Conservation (phyloP, 2,329 filamentous ascomycete genomes). For the Sclerotinia subarctica region DNA sequence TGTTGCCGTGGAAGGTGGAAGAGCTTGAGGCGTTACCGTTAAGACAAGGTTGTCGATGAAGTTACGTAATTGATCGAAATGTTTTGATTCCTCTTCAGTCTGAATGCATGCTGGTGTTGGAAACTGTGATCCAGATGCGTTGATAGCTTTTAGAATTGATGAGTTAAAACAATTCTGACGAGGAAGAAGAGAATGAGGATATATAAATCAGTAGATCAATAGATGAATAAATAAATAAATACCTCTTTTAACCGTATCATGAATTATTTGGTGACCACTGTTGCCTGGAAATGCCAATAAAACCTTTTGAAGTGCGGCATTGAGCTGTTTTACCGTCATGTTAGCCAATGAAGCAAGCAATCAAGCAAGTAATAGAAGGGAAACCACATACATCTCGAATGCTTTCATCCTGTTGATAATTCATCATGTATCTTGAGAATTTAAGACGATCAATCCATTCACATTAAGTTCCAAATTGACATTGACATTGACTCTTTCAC, state of each 20-base stretch:
- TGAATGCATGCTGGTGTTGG: constrained; percentile 20
- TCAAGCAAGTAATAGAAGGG: not conserved
- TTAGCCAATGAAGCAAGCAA: not conserved
- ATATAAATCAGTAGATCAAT: not conserved
- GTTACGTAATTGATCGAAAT: constrained; percentile 22
- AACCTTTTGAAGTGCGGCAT: constrained; percentile 19
- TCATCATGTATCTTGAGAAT: constrained; percentile 11
- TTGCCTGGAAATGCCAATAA: constrained; percentile 16
- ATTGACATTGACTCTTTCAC: constrained; percentile 9
- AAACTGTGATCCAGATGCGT: constrained; percentile 13
- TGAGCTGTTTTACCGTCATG: constrained; percentile 4
- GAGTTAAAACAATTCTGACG: not conserved
- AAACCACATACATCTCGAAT: constrained; percentile 11
- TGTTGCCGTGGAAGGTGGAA: not conserved
- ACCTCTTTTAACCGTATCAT: constrained; percentile 20
- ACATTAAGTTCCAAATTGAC: not conserved
- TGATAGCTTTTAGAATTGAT: constrained; percentile 13
- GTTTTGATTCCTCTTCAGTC: constrained; percentile 21
- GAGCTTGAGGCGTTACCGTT: constrained; percentile 14
- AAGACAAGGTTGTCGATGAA: constrained; percentile 22
- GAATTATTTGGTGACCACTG: constrained; percentile 19
- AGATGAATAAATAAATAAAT: not conserved
- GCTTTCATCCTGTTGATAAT: constrained; percentile 18
- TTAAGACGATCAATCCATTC: not conserved
- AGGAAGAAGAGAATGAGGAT: not conserved